Percentiles rank a stretch among this genome's conserved stretches.
phyloP scores from a whole-genome alignment of 768 basidiomycete species.

The Terana coerulea region DNA sequence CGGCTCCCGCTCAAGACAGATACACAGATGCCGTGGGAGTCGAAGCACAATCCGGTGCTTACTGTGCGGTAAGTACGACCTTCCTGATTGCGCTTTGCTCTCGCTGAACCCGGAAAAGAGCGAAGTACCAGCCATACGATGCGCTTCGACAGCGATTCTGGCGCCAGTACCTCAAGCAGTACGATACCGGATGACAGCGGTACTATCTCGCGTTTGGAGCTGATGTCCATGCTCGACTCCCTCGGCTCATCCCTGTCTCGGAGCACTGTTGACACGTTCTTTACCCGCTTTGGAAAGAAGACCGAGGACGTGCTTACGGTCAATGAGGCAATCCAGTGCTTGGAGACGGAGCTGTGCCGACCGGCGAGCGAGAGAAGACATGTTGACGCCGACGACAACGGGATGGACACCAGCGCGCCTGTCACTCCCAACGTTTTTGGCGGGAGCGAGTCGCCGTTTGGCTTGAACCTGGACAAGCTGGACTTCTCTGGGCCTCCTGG shows the following conservation, averaged over 20 bases:
- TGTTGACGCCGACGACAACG: conserved; percentile 46
- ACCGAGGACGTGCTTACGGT: conserved; percentile 72
- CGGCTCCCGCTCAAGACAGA: conserved; percentile 56
- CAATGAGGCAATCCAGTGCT: conserved; percentile 76
- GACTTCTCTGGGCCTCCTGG: conserved; percentile 59
- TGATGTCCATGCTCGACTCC: conserved; percentile 94
- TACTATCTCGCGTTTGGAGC: conserved; percentile 74
- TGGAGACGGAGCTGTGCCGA: conserved; percentile 80
- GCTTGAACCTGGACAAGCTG: conserved; percentile 44
- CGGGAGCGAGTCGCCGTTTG: conserved; percentile 37
- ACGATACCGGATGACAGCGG: conserved; percentile 84
- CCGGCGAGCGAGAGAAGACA: conserved; percentile 69
- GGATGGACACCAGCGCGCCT: conserved; percentile 46
- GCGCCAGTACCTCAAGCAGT: conserved; percentile 84
- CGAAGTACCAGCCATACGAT: conserved; percentile 94
- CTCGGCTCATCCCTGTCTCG: conserved; percentile 87
- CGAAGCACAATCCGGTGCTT: conserved; percentile 66
- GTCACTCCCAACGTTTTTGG: conserved; percentile 47
- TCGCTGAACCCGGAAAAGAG: conserved; percentile 40
- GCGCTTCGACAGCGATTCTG: conserved; percentile 89
- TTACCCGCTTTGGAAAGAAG: conserved; percentile 61
- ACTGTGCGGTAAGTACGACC: conserved; percentile 54
- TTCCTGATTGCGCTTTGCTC: too few relatives aligned
- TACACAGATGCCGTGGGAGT: conserved; percentile 68
- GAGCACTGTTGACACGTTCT: conserved; percentile 80